phyloP scores from a whole-genome alignment of 805 yeast species.

The Wickerhamomyces canadensis region DNA sequence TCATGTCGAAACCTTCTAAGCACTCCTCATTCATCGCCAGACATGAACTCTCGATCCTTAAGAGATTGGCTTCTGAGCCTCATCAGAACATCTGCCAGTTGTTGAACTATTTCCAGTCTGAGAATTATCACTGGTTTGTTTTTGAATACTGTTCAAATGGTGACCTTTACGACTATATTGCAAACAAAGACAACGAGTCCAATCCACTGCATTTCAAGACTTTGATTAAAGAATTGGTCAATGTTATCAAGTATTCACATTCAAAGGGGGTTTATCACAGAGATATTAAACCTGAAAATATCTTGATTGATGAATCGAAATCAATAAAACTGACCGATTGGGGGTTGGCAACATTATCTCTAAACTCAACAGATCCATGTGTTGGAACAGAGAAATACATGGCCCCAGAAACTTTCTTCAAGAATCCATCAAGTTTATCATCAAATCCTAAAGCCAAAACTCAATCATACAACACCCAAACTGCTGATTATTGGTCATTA shows the following conservation, averaged over 20 bases:
- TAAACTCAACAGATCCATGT: slow-evolving; percentile 27
- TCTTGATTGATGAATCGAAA: slow-evolving; percentile 46
- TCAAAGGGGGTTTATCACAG: slow-evolving; percentile 57
- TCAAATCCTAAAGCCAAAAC: slow-evolving; percentile 1
- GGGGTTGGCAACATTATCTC: slow-evolving; percentile 53
- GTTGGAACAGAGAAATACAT: slow-evolving; percentile 85
- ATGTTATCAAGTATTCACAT: slow-evolving; percentile 52
- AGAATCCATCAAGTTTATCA: no score
- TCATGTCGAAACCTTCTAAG: slow-evolving; percentile 39
- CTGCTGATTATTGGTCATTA: slow-evolving; percentile 83
- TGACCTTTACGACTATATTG: slow-evolving; percentile 55
- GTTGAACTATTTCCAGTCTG: slow-evolving; percentile 51
- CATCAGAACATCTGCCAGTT: slow-evolving; percentile 55
- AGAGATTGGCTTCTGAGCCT: slow-evolving; percentile 10
- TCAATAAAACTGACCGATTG: slow-evolving; percentile 64
- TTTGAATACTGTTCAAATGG: slow-evolving; percentile 65
- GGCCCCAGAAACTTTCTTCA: slow-evolving; percentile 84
- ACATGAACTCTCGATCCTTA: slow-evolving; percentile 45
- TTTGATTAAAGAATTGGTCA: slow-evolving; percentile 43
- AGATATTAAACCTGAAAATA: slow-evolving; percentile 71
- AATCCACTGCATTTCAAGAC: slow-evolving; percentile 27
- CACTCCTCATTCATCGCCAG: slow-evolving; percentile 41
- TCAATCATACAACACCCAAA: slow-evolving; percentile 68
- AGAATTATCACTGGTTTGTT: slow-evolving; percentile 46
- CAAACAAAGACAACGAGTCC: slow-evolving; percentile 18